A percentile compares a stretch with the other conserved stretches of the same genome.
Conservation (phyloP, 768 basidiomycete genomes). For the Collybia sordida region DNA sequence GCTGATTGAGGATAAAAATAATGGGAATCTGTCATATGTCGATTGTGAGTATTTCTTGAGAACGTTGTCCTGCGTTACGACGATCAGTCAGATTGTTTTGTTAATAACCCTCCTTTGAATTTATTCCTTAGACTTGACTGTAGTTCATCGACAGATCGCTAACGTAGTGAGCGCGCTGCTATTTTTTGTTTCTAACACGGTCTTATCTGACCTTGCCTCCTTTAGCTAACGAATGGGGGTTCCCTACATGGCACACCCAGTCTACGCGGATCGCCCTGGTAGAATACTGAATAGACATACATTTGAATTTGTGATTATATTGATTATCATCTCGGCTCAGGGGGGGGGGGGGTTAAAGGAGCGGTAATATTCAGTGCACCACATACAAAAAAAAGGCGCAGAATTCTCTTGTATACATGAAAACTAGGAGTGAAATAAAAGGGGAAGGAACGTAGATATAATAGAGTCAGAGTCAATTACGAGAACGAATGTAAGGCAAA, state of each 20-base stretch:
- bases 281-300: too few relatives aligned
- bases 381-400: too few relatives aligned
- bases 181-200: background rate
- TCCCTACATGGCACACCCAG: conserved; percentile 34
- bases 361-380: conserved; percentile 26
- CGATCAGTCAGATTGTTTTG: conserved; percentile 1
- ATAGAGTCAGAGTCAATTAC: conserved; percentile 28
- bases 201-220: background rate
- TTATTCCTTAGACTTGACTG: conserved; percentile 48
- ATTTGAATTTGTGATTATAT: too few relatives aligned
- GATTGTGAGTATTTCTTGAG: conserved; percentile 62
- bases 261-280: conserved; percentile 45
- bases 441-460: conserved; percentile 28
- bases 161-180: conserved; percentile 35
- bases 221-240: conserved; percentile 38
- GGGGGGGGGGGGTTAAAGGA: conserved; percentile 23
- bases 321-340: too few relatives aligned
- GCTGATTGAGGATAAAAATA: conserved; percentile 96
- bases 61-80: background rate
- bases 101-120: too few relatives aligned
- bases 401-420: conserved; percentile 24
- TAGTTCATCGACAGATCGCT: conserved; percentile 50
- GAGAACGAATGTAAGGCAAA: conserved; percentile 26
- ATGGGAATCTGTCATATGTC: conserved; percentile 88
- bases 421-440: conserved; percentile 18